Percentiles rank a stretch among this genome's conserved stretches.
phyloP scores from a whole-genome alignment of 768 basidiomycete genomes.

The Suillus discolor region DNA sequence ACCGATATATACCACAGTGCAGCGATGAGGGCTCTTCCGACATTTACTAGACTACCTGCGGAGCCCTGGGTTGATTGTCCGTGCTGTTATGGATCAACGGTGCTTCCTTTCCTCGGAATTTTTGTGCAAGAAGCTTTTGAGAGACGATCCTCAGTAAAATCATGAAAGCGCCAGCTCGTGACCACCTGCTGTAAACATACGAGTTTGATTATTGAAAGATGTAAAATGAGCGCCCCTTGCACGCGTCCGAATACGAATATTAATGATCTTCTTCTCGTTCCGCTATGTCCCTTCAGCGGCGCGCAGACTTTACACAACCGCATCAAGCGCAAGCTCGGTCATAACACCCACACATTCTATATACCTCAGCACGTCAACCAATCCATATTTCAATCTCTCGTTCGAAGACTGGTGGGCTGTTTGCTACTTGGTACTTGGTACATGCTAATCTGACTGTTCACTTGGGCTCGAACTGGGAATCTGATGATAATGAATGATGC shows the following conservation, averaged over 20 bases:
- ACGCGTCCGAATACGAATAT: slow-evolving; percentile 8
- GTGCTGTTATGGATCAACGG: slow-evolving; percentile 1
- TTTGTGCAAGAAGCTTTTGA: background rate
- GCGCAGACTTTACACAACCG: slow-evolving; percentile 16
- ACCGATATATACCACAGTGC: slow-evolving; percentile 80
- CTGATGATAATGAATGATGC: background rate
- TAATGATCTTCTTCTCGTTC: slow-evolving; percentile 31
- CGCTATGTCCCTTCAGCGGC: slow-evolving; percentile 24
- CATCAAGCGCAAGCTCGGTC: slow-evolving; percentile 17
- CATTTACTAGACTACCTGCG: background rate
- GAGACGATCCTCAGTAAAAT: background rate
- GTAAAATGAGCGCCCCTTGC: slow-evolving; percentile 2
- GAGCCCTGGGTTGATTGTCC: background rate
- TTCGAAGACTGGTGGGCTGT: slow-evolving; percentile 83
- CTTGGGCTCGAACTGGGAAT: slow-evolving; percentile 3
- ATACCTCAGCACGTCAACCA: slow-evolving; percentile 73
- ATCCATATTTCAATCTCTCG: slow-evolving; percentile 89
- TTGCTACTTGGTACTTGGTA: background rate
- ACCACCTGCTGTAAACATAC: background rate
- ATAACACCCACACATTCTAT: slow-evolving; percentile 50
- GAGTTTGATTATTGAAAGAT: background rate
- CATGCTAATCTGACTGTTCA: background rate
- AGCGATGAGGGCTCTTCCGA: slow-evolving; percentile 58
- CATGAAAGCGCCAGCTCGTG: background rate
- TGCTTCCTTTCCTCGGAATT: background rate